phyloP scores from a whole-genome alignment of 495 filamentous ascomycete genomes.

The Chlorociboria aeruginascens region DNA sequence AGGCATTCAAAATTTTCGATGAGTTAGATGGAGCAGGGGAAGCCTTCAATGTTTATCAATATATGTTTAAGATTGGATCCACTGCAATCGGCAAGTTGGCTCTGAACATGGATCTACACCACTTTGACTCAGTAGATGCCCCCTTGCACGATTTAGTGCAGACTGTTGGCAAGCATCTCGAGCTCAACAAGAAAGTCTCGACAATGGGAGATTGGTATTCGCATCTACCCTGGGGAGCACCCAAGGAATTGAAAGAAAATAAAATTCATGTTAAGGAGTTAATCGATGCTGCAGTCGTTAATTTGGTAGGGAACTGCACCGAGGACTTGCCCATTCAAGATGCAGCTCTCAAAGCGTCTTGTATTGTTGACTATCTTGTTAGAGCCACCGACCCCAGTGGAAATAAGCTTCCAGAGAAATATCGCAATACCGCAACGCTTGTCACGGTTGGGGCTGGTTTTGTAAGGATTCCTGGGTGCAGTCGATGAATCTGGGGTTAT shows the following conservation, averaged over 20 bases:
- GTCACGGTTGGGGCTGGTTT: conserved; percentile 38
- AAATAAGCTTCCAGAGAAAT: conserved; percentile 32
- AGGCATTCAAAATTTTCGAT: conserved; percentile 39
- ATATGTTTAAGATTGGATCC: conserved; percentile 46
- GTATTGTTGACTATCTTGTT: conserved; percentile 37
- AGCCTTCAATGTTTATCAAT: conserved; percentile 46
- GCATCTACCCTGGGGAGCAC: conserved; percentile 38
- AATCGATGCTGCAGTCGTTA: conserved; percentile 28
- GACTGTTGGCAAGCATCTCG: conserved; percentile 28
- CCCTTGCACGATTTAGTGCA: conserved; percentile 30
- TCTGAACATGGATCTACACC: conserved; percentile 38
- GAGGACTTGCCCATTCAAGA: conserved; percentile 36
- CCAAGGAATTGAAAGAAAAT: conserved; percentile 24
- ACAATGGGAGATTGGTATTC: conserved; percentile 36
- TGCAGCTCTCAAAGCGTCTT: conserved; percentile 35
- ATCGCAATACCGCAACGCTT: conserved; percentile 11
- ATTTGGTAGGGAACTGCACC: conserved; percentile 20
- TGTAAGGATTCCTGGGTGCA: conserved; percentile 29
- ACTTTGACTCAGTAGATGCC: conserved; percentile 33
- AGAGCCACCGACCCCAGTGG: conserved; percentile 40
- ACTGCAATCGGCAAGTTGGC: conserved; percentile 40
- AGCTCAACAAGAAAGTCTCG: conserved; percentile 41
- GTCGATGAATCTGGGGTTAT: too few relatives aligned
- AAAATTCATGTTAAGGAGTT: conserved; percentile 21
- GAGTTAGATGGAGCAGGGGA: conserved; percentile 33